These are phyloP conservation scores for Penicillium herquei DNA, from an alignment of 495 filamentous ascomycete species.

Conservation along the genomic window DNA sequence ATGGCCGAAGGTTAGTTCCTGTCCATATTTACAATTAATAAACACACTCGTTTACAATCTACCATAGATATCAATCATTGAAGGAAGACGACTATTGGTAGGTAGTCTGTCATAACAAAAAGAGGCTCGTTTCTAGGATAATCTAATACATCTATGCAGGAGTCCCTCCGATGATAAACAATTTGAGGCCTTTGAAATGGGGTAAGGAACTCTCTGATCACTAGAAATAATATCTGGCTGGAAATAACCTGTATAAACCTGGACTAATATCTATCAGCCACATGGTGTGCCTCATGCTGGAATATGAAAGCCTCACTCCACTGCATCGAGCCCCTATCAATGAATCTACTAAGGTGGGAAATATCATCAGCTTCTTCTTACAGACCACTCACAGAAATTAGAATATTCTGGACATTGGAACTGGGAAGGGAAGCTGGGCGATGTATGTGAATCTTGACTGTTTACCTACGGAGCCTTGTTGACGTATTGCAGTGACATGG, in stretches of 20 bases:
- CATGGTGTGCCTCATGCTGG: conserved; percentile 1
- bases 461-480: background rate
- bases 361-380: background rate
- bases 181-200: conserved; percentile 7
- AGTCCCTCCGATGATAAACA: conserved; percentile 8
- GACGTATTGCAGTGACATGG: background rate
- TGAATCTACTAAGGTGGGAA: background rate
- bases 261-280: conserved; percentile 1
- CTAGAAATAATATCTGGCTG: background rate
- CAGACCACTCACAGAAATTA: background rate
- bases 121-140: background rate
- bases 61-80: conserved; percentile 9
- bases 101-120: background rate
- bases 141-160: background rate
- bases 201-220: background rate
- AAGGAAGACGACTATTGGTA: conserved; percentile 7
- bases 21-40: background rate
- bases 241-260: background rate
- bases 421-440: conserved; percentile 11
- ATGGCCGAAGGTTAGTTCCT: conserved; percentile 9
- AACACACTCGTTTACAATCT: background rate
- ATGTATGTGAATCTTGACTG: background rate
- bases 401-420: conserved; percentile 10
- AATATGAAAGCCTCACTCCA: background rate
- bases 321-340: background rate